phyloP scores from a whole-genome alignment of 192 early-diverging fungal genomes.

The Thamnidium elegans region DNA sequence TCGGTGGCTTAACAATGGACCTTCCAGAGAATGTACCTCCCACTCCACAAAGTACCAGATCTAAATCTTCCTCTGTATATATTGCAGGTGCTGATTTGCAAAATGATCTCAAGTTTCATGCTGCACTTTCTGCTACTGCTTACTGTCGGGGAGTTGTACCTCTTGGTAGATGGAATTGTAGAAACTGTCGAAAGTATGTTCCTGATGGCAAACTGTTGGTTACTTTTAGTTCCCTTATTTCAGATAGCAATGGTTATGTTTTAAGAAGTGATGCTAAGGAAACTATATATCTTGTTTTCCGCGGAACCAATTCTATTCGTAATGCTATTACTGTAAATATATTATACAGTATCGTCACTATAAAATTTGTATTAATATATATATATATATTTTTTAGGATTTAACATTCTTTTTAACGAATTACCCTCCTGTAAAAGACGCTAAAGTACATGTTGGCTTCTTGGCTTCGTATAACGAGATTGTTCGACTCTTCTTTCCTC shows the following conservation, averaged over 20 bases:
- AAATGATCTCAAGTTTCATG: background rate
- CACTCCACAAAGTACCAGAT: no score
- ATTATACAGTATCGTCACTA: no score
- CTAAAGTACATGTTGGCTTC: slow-evolving; percentile 21
- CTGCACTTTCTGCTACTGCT: slow-evolving; percentile 19
- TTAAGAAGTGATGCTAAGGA: slow-evolving; percentile 13
- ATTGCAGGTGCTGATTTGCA: background rate
- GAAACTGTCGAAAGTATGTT: slow-evolving; percentile 12
- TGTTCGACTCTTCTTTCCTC: background rate
- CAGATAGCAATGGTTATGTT: slow-evolving; percentile 22
- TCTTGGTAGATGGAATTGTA: slow-evolving; percentile 8
- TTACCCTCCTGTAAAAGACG: slow-evolving; percentile 19
- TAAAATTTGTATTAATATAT: background rate
- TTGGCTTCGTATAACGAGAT: background rate
- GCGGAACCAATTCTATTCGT: slow-evolving; percentile 18
- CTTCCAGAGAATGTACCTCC: slow-evolving; percentile 11
- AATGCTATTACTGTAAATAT: slow-evolving; percentile 4
- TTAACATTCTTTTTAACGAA: slow-evolving; percentile 3
- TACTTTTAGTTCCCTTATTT: slow-evolving; percentile 10
- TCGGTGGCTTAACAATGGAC: slow-evolving; percentile 6
- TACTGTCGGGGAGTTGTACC: slow-evolving; percentile 23
- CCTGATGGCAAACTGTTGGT: slow-evolving; percentile 16
- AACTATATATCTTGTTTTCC: slow-evolving; percentile 21
- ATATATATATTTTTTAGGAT: slow-evolving; percentile 9
- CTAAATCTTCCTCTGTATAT: background rate